phyloP scores from a whole-genome alignment of 2,329 filamentous ascomycete species.

The Purpureocillium lavendulum region DNA sequence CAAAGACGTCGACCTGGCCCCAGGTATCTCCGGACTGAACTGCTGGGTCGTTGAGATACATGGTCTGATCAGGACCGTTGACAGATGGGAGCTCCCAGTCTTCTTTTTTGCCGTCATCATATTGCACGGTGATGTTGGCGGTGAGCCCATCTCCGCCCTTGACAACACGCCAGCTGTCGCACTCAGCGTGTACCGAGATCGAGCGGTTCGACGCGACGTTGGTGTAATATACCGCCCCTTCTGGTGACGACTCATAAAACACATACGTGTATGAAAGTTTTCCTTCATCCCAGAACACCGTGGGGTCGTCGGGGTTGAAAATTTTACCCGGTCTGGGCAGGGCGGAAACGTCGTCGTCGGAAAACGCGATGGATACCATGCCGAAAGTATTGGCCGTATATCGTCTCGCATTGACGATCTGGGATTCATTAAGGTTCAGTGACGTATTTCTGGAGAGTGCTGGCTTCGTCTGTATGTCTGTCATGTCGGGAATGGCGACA shows the following conservation, averaged over 20 bases:
- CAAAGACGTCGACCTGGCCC: slow-evolving; percentile 25
- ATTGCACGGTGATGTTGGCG: slow-evolving; percentile 16
- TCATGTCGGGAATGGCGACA: slow-evolving; percentile 28
- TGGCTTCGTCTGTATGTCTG: slow-evolving; percentile 21
- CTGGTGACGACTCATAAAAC: slow-evolving; percentile 25
- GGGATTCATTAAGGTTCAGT: slow-evolving; percentile 4
- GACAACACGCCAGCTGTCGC: slow-evolving; percentile 20
- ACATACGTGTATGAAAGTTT: slow-evolving; percentile 20
- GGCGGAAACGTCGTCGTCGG: slow-evolving; percentile 8
- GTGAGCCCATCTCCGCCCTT: slow-evolving; percentile 20
- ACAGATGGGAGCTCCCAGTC: slow-evolving; percentile 13
- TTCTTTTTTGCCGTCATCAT: slow-evolving; percentile 11
- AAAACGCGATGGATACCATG: slow-evolving; percentile 22
- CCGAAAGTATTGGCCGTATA: slow-evolving; percentile 37
- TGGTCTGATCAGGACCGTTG: slow-evolving; percentile 25
- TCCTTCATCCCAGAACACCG: slow-evolving; percentile 21
- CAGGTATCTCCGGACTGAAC: slow-evolving; percentile 16
- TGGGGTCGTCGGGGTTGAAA: slow-evolving; percentile 18
- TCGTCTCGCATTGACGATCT: slow-evolving; percentile 22
- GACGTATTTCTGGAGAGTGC: slow-evolving; percentile 11
- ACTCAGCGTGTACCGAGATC: slow-evolving; percentile 19
- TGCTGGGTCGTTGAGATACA: slow-evolving; percentile 23
- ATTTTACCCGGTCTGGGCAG: slow-evolving; percentile 21
- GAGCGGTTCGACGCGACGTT: slow-evolving; percentile 22
- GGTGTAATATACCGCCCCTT: slow-evolving; percentile 8